phyloP scores from a whole-genome alignment of 257 asterid species.

The Solanum verrucosum region DNA sequence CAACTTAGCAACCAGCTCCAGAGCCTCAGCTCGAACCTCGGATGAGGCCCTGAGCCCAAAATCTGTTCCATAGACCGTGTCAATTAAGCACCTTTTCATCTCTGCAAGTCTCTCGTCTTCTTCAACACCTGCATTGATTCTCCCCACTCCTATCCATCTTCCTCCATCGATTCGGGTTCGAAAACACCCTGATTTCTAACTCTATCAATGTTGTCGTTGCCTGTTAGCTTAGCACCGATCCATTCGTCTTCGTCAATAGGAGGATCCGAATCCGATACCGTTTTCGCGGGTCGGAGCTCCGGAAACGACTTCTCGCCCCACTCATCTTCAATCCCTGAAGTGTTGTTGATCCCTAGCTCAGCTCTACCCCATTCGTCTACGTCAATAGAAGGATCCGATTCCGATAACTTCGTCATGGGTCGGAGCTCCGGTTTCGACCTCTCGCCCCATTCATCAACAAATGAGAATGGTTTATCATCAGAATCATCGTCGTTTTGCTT shows the following conservation, averaged over 20 bases:
- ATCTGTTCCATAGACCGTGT: constrained; percentile 67
- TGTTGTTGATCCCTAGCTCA: background rate
- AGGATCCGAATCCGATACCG: constrained; percentile 50
- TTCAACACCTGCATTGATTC: background rate
- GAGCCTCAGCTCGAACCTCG: constrained; percentile 74
- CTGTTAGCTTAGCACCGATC: constrained; percentile 38
- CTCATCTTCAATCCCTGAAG: background rate
- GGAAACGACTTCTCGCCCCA: constrained; percentile 16
- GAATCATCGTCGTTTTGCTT: background rate
- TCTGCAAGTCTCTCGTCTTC: constrained; percentile 28
- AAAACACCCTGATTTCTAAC: background rate
- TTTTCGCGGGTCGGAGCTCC: constrained; percentile 40
- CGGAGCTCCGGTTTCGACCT: background rate
- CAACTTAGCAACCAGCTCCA: constrained; percentile 74
- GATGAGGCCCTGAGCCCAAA: constrained; percentile 69
- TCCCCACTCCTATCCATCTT: constrained; percentile 51
- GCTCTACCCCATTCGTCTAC: background rate
- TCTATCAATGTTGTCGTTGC: background rate
- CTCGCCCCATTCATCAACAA: constrained; percentile 85
- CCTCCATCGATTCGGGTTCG: background rate
- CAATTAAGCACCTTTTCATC: constrained; percentile 43
- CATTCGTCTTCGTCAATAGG: constrained; percentile 66
- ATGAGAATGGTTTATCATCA: constrained; percentile 9
- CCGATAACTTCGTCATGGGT: constrained; percentile 2
- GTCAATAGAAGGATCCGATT: background rate